Percentiles rank a stretch among this genome's conserved stretches.
Evolutionary conservation across 2,329 filamentous ascomycete species (phyloP).

Genomic region (Keithomyces neogunnii): DNA sequence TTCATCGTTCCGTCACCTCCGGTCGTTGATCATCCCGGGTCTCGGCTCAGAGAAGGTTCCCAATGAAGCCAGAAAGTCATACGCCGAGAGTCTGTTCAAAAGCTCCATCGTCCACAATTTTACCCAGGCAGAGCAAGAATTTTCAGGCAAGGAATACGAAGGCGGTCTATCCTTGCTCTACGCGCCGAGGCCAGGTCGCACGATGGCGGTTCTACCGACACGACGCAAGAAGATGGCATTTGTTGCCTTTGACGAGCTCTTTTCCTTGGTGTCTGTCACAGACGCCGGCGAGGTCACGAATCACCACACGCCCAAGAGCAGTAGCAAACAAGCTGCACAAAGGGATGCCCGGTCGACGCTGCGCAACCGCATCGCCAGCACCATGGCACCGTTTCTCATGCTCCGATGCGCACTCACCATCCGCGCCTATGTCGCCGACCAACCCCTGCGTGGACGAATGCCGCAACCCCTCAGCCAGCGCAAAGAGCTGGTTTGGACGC

Average conservation of each 20-base stretch:
- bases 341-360: constrained; percentile 20
- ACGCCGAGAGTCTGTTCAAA: constrained; percentile 68
- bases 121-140: constrained; percentile 42
- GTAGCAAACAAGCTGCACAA: neutral
- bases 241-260: constrained; percentile 71
- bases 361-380: constrained; percentile 58
- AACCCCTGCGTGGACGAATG: constrained; percentile 80
- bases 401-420: constrained; percentile 72
- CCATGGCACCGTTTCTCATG: constrained; percentile 72
- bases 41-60: constrained; percentile 60
- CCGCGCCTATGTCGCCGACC: constrained; percentile 82
- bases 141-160: constrained; percentile 36
- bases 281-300: constrained; percentile 7
- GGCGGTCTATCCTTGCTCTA: constrained; percentile 53
- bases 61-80: constrained; percentile 58
- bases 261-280: constrained; percentile 50
- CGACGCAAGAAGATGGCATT: constrained; percentile 67
- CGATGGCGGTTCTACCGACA: constrained; percentile 57
- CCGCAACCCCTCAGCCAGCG: constrained; percentile 78
- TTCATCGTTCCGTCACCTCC: constrained; percentile 58
- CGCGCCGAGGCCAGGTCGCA: constrained; percentile 60
- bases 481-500: constrained; percentile 65
- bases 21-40: constrained; percentile 63
- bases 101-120: constrained; percentile 73
- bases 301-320: neutral